phyloP scores from a whole-genome alignment of 805 yeast species.

The Isabelozyma heimii region DNA sequence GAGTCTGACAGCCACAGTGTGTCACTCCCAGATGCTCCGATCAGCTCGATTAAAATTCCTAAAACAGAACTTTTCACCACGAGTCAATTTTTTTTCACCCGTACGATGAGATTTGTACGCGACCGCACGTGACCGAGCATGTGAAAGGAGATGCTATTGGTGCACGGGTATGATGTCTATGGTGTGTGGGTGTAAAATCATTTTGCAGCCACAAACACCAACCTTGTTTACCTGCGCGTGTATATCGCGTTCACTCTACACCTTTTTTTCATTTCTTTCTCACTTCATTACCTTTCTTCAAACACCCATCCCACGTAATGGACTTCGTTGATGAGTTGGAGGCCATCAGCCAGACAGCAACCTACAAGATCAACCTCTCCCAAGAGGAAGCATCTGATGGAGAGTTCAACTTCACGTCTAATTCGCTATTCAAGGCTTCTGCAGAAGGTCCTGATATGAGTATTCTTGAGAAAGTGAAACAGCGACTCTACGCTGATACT shows the following conservation, averaged over 20 bases:
- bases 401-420: background rate
- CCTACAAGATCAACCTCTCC: background rate
- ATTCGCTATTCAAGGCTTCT: conserved; percentile 1
- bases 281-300: background rate
- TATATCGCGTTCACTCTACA: background rate
- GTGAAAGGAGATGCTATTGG: background rate
- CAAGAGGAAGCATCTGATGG: background rate
- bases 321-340: conserved; percentile 20
- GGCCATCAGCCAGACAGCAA: conserved; percentile 3
- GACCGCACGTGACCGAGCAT: background rate
- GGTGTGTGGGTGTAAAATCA: background rate
- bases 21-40: no score
- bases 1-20: background rate
- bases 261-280: background rate
- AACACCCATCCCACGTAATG: conserved; percentile 4
- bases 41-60: background rate
- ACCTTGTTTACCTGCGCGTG: background rate
- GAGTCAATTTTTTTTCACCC: background rate
- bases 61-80: background rate
- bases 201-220: background rate
- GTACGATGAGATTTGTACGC: background rate
- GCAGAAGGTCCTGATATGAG: conserved; percentile 9
- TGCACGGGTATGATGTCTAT: background rate
- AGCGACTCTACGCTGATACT: conserved; percentile 13
- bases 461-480: conserved; percentile 23